Evolutionary conservation across 2,329 filamentous ascomycete genomes (phyloP).

Genomic region (Didymella keratinophila): DNA sequence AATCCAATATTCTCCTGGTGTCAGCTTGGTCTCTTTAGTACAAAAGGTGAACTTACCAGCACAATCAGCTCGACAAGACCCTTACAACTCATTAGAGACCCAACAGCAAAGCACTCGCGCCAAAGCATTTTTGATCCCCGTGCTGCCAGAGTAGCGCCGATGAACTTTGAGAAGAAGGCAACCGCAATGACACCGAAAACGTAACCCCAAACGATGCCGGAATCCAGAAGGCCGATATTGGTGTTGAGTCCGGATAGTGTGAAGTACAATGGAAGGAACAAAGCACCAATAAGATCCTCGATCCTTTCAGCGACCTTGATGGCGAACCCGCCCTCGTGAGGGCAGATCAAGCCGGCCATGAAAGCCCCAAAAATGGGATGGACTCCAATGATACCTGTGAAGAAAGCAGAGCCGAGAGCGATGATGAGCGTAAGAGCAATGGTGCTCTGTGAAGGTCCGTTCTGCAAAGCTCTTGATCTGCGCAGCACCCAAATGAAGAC

Average conservation of each 20-base stretch:
- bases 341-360: conserved; percentile 86
- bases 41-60: conserved; percentile 65
- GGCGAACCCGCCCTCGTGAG: conserved; percentile 86
- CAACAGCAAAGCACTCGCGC: conserved; percentile 89
- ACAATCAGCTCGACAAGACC: conserved; percentile 94
- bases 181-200: conserved; percentile 82
- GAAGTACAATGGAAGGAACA: conserved; percentile 93
- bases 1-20: conserved; percentile 75
- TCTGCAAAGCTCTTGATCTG: conserved; percentile 78
- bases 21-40: conserved; percentile 22
- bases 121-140: conserved; percentile 79
- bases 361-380: conserved; percentile 96
- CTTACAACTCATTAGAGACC: conserved; percentile 94
- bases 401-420: conserved; percentile 81
- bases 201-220: conserved; percentile 86
- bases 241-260: conserved; percentile 90
- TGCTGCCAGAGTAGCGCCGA: conserved; percentile 82
- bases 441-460: conserved; percentile 85
- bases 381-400: conserved; percentile 88
- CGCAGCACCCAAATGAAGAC: conserved; percentile 76
- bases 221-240: conserved; percentile 82
- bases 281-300: conserved; percentile 83
- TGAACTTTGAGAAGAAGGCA: conserved; percentile 85
- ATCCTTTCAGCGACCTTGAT: conserved; percentile 94
- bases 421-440: conserved; percentile 84